These are phyloP conservation scores for Vanrija sp. DNA, from an alignment of 1,284 basidiomycete species.

Conservation along the genomic window DNA sequence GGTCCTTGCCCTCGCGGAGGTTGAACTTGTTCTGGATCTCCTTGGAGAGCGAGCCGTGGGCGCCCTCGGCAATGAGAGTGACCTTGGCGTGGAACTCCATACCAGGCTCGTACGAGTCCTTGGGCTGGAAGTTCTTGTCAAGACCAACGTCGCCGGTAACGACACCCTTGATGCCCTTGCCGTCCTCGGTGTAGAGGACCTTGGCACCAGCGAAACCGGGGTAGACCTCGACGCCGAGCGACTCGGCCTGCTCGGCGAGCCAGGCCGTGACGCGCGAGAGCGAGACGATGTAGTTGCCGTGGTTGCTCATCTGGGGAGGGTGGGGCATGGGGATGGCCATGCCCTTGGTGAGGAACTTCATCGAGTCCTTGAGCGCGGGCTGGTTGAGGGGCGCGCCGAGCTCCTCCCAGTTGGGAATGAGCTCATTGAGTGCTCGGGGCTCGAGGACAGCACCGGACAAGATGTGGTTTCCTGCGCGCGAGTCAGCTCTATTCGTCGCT, in stretches of 20 bases:
- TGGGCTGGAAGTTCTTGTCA: constrained; percentile 71
- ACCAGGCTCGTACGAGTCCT: constrained; percentile 89
- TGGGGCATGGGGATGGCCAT: constrained; percentile 82
- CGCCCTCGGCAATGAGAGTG: constrained; percentile 93
- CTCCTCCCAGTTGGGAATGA: constrained; percentile 81
- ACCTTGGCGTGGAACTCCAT: constrained; percentile 95
- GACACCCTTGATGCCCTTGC: constrained; percentile 71
- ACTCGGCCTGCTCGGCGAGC: constrained; percentile 78
- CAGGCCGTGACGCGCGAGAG: constrained; percentile 85
- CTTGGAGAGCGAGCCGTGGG: constrained; percentile 88
- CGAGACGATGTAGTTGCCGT: constrained; percentile 90
- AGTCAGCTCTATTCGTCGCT: background rate
- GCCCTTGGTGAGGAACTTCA: constrained; percentile 80
- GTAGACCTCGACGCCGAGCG: constrained; percentile 91
- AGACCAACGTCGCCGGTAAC: constrained; percentile 94
- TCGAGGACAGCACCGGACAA: constrained; percentile 95
- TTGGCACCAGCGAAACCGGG: constrained; percentile 91
- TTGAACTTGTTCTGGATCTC: constrained; percentile 73
- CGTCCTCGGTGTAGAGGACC: constrained; percentile 68
- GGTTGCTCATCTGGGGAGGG: constrained; percentile 94
- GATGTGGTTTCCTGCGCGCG: constrained; percentile 75
- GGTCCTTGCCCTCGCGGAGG: constrained; percentile 71
- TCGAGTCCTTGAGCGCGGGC: constrained; percentile 71
- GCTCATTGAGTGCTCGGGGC: constrained; percentile 83
- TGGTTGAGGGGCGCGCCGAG: constrained; percentile 64